phyloP scores from a whole-genome alignment of 306 rosid species.

The Lathyrus sativus region DNA sequence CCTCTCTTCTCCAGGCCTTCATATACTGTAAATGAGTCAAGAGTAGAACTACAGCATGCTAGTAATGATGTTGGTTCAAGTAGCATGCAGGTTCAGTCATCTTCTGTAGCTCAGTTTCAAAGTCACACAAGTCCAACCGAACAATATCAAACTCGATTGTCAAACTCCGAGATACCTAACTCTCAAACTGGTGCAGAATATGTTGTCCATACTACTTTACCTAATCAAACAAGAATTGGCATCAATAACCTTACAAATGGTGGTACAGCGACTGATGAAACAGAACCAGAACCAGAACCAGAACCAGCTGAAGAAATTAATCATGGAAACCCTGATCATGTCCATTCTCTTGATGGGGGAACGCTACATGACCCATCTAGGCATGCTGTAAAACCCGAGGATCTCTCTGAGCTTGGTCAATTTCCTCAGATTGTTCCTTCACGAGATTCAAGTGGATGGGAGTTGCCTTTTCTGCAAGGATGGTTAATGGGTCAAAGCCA shows the following conservation, averaged over 20 bases:
- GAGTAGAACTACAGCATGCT: constrained; percentile 39
- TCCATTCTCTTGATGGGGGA: constrained; percentile 42
- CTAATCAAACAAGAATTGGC: constrained; percentile 39
- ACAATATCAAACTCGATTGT: constrained; percentile 25
- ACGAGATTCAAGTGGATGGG: constrained; percentile 45
- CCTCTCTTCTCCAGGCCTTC: constrained; percentile 47
- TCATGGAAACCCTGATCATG: constrained; percentile 44
- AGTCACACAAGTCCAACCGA: constrained; percentile 34
- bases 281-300: constrained; percentile 34
- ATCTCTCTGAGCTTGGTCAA: constrained; percentile 47
- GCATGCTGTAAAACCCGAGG: constrained; percentile 36
- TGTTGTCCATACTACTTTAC: constrained; percentile 34
- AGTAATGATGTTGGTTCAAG: constrained; percentile 36
- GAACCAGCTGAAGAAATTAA: constrained; percentile 41
- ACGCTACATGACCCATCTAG: constrained; percentile 40
- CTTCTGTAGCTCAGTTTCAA: constrained; percentile 38
- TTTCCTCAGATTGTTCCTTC: constrained; percentile 40
- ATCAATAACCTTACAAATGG: constrained; percentile 37
- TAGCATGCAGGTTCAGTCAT: constrained; percentile 41
- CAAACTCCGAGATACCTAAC: constrained; percentile 39
- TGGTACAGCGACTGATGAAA: constrained; percentile 37
- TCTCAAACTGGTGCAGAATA: constrained; percentile 31
- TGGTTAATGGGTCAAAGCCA: constrained; percentile 57
- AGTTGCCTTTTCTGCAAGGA: constrained; percentile 48
- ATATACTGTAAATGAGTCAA: constrained; percentile 35